Conservation (phyloP, 2,329 filamentous ascomycete species). For the Pseudogymnoascus sp. region DNA sequence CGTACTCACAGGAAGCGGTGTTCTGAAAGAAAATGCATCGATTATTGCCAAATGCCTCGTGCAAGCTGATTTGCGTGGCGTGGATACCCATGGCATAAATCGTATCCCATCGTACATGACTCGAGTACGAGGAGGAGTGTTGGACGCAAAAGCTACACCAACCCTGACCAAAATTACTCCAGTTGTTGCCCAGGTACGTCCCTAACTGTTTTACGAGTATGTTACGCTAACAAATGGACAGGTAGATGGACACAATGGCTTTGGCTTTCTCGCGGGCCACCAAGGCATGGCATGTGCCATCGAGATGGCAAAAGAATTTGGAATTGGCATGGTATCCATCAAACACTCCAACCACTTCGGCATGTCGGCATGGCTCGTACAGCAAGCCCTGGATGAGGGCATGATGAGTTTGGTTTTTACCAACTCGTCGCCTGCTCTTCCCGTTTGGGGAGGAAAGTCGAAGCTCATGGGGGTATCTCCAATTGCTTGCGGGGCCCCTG, state of each 20-base stretch:
- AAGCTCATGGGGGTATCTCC: constrained; percentile 31
- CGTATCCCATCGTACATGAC: constrained; percentile 72
- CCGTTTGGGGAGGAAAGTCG: constrained; percentile 31
- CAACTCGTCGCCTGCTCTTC: constrained; percentile 31
- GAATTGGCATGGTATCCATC: constrained; percentile 70
- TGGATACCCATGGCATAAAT: constrained; percentile 75
- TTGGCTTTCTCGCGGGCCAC: constrained; percentile 67
- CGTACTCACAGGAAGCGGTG: constrained; percentile 56
- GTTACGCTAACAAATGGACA: constrained; percentile 34
- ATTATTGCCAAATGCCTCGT: constrained; percentile 64
- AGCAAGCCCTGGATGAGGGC: constrained; percentile 65
- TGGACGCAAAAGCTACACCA: constrained; percentile 56
- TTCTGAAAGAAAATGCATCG: constrained; percentile 51
- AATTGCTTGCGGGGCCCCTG: constrained; percentile 61
- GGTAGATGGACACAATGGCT: constrained; percentile 58
- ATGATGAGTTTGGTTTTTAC: constrained; percentile 51
- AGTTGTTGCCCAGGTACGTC: constrained; percentile 59
- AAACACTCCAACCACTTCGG: constrained; percentile 78
- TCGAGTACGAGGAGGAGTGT: constrained; percentile 62
- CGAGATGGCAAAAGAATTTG: constrained; percentile 55
- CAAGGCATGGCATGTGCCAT: constrained; percentile 62
- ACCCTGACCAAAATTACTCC: constrained; percentile 58
- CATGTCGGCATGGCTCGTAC: constrained; percentile 75
- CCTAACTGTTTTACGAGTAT: background rate
- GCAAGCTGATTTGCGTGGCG: constrained; percentile 68